Evolutionary conservation across 495 filamentous ascomycete species (phyloP).

Genomic region (Hypoxylon fragiforme): DNA sequence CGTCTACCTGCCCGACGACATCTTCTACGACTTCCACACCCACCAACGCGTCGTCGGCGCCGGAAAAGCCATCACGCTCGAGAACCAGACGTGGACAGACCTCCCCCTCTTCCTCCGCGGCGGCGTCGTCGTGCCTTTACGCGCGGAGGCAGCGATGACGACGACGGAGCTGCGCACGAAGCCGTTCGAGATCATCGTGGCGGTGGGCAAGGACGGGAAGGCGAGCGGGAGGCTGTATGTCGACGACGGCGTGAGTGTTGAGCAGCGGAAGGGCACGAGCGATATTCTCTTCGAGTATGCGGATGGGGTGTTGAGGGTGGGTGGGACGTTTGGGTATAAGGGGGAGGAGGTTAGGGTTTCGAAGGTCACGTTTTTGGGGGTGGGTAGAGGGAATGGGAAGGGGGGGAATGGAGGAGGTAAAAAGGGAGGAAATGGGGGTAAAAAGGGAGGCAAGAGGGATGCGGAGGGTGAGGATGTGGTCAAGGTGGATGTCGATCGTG

Average conservation of each 20-base stretch:
- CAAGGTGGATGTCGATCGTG: slow-evolving; percentile 16
- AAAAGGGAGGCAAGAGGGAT: no score
- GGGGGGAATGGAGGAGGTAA: no score
- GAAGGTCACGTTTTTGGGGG: slow-evolving; percentile 59
- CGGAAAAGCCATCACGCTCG: slow-evolving; percentile 56
- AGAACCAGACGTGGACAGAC: slow-evolving; percentile 59
- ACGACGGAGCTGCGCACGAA: slow-evolving; percentile 67
- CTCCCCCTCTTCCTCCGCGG: slow-evolving; percentile 76
- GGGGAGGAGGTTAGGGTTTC: slow-evolving; percentile 53
- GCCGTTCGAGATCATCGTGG: slow-evolving; percentile 71
- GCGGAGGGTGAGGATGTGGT: slow-evolving; percentile 6
- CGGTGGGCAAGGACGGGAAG: slow-evolving; percentile 54
- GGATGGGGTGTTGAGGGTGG: slow-evolving; percentile 51
- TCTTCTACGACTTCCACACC: slow-evolving; percentile 81
- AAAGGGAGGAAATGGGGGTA: no score
- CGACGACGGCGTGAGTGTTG: slow-evolving; percentile 62
- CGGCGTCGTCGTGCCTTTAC: slow-evolving; percentile 68
- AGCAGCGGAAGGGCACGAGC: slow-evolving; percentile 54
- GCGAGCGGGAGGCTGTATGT: slow-evolving; percentile 56
- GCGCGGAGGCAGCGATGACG: slow-evolving; percentile 65
- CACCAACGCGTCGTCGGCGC: slow-evolving; percentile 58
- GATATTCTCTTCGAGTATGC: slow-evolving; percentile 58
- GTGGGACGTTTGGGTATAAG: slow-evolving; percentile 58
- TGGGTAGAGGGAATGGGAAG: slow-evolving; percentile 17
- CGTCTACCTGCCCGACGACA: slow-evolving; percentile 73